Base-by-base conservation (phyloP, 306 rosid species). In the Inga laurina region DNA sequence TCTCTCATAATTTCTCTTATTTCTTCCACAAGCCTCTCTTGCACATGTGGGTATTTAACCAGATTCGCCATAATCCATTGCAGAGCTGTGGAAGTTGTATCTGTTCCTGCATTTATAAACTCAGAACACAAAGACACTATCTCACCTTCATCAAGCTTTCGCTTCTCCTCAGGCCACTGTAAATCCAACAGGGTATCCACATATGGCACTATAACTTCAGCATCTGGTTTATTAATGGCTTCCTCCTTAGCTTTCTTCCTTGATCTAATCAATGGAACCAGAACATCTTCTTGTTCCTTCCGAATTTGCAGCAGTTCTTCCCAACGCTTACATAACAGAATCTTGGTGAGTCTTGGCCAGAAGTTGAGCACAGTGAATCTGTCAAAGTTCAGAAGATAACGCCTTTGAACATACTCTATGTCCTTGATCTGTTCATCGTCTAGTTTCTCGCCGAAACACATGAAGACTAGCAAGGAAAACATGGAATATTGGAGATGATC, bases 1-100 rank as follows among this genome's bases (percentile, higher is more conserved):
- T 71, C 75, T n/a, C 75, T 14, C 56, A 71, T 30, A 2, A 71
- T 35, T 7, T 7, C 24, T 67, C 46, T 67, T 5, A 67, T 67
- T 37, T 67, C 72, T 15, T 67, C 56, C 37, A 71, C 75, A 71
- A 71, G 3, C 19, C 8, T 71, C 37, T 71, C 19, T 22, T 71
- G 75, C 5, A 71, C 32, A 43, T 71, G 21, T 41, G 54, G 8
- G 56, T 71, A 44, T 24, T 71, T 71, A 19, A 71, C 75, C 75
- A 71, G 15, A 71, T 71, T 71, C 37, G 75, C 75, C 75, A 71
- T 43, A n/a, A 71, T 71, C 75, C 75, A 71, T 21, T 71, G 56
- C 37, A 71, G 16, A 5, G 75, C 56, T 1, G 75, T 71, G 10
- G 35, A 24, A 2, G 21, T 71, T n/a, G 75, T 71, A 71, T 71